Evolutionary conservation across 208 protist species (phyloP).

Genomic region (Trypanosoma brucei): DNA sequence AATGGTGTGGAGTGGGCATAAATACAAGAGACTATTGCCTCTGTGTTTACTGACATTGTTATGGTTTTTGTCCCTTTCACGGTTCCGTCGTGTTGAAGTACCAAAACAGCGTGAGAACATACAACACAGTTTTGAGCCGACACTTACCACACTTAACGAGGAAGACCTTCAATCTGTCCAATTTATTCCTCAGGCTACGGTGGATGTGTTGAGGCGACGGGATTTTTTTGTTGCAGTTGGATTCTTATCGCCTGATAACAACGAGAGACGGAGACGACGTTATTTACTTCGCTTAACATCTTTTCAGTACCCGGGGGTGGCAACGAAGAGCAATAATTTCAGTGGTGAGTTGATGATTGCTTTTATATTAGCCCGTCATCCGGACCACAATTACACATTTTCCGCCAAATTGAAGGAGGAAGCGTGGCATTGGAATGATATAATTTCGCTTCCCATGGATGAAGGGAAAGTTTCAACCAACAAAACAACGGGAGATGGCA

Average conservation of each 20-base stretch:
- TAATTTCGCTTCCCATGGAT: slow-evolving; percentile 24
- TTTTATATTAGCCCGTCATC: slow-evolving; percentile 15
- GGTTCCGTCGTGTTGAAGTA: no score
- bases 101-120: no score
- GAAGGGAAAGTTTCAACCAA: slow-evolving; percentile 27
- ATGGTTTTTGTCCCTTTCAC: no score
- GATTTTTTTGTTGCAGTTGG: slow-evolving; percentile 32
- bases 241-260: slow-evolving; percentile 34
- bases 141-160: neutral
- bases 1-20: no score
- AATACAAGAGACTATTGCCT: no score
- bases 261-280: slow-evolving; percentile 18
- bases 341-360: slow-evolving; percentile 19
- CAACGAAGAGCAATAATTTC: slow-evolving; percentile 29
- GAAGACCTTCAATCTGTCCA: neutral
- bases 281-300: slow-evolving; percentile 36
- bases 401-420: slow-evolving; percentile 27
- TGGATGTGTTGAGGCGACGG: slow-evolving; percentile 5
- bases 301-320: slow-evolving; percentile 37
- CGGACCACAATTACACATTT: slow-evolving; percentile 9
- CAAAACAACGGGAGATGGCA: slow-evolving; percentile 21
- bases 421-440: slow-evolving; percentile 24
- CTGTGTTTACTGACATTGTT: no score
- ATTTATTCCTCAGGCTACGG: slow-evolving; percentile 3
- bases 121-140: no score